Conservation (phyloP, 2,329 filamentous ascomycete genomes). For the Fusarium sp. region DNA sequence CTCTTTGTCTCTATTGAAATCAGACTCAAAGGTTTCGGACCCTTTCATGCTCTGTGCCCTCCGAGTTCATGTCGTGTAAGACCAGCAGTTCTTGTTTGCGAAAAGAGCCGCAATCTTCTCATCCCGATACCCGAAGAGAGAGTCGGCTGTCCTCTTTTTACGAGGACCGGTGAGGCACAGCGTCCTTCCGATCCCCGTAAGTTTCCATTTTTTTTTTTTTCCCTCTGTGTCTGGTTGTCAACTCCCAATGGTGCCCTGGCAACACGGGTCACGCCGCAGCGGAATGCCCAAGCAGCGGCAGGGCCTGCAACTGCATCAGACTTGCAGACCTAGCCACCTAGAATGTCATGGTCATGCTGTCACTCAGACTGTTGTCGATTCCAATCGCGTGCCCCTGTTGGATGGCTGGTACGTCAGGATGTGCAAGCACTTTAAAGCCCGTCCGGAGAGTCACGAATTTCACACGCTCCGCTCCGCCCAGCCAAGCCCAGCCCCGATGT, state of each 20-base stretch:
- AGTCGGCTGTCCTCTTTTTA: neutral
- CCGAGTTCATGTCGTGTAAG: constrained; percentile 1
- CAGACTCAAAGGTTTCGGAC: constrained; percentile 29
- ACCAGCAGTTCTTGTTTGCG: constrained; percentile 1
- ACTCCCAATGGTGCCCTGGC: constrained; percentile 23
- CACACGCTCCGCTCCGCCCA: constrained; percentile 6
- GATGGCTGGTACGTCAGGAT: constrained; percentile 21
- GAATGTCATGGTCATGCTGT: constrained; percentile 11
- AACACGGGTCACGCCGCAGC: constrained; percentile 16
- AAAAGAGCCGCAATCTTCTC: constrained; percentile 26
- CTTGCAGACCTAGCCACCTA: constrained; percentile 28
- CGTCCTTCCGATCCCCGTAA: neutral
- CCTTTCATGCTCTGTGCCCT: constrained; percentile 14
- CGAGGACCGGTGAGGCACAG: neutral
- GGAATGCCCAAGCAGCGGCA: constrained; percentile 22
- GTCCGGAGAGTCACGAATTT: constrained; percentile 11
- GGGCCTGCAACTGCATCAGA: constrained; percentile 29
- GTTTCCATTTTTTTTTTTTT: constrained; percentile 28
- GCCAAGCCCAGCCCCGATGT: constrained; percentile 21
- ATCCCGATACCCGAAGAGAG: neutral
- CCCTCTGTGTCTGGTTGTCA: neutral
- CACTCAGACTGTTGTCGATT: constrained; percentile 19
- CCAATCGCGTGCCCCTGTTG: constrained; percentile 17
- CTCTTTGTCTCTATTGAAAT: constrained; percentile 22
- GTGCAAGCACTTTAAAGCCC: constrained; percentile 40